phyloP scores from a whole-genome alignment of 257 asterid genomes.

The Fraxinus americana region DNA sequence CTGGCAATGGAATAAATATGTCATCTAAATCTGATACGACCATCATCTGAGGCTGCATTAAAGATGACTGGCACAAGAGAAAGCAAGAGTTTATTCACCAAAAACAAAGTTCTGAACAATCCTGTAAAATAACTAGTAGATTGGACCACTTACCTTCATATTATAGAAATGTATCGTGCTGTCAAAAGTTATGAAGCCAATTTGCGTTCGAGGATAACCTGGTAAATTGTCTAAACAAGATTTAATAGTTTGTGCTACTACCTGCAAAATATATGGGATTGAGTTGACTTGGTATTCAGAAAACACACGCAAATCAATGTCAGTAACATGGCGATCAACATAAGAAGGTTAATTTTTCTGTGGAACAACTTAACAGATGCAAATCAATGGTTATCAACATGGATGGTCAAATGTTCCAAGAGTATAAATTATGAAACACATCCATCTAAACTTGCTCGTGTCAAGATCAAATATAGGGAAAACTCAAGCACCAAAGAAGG shows the following conservation, averaged over 20 bases:
- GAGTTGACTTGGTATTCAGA: constrained; percentile 17
- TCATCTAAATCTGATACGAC: constrained; percentile 89
- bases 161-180: constrained; percentile 94
- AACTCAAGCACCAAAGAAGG: background rate
- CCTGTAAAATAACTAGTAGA: constrained; percentile 24
- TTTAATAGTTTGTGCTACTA: constrained; percentile 82
- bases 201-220: constrained; percentile 90
- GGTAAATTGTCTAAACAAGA: constrained; percentile 89
- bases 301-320: constrained; percentile 17
- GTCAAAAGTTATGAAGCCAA: constrained; percentile 94
- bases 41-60: constrained; percentile 87
- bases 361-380: background rate
- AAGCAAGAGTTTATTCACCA: constrained; percentile 33
- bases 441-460: background rate
- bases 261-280: constrained; percentile 52
- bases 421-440: background rate
- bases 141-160: constrained; percentile 69
- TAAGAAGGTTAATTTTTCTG: background rate
- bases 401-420: background rate
- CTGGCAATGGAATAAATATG: constrained; percentile 75
- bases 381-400: background rate
- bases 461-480: background rate
- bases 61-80: constrained; percentile 69
- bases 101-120: constrained; percentile 14
- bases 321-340: constrained; percentile 8